Percentiles rank a stretch among this genome's conserved stretches.
Evolutionary conservation across 2,329 filamentous ascomycete genomes (phyloP).

Genomic region (Lachnum nothofagi): DNA sequence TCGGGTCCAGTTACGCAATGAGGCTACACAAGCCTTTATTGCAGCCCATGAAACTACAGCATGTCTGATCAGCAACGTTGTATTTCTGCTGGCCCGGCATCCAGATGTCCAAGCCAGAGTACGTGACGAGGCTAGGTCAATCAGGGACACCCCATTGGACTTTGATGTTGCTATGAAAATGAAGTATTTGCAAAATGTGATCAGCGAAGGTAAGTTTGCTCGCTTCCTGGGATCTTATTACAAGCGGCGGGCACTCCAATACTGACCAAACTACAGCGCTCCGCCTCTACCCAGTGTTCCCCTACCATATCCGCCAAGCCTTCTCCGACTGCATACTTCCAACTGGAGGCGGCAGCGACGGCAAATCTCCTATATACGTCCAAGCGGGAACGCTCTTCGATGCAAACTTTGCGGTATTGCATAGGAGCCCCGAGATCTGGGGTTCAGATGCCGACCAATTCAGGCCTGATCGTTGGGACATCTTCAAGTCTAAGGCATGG

Average conservation of each 20-base stretch:
- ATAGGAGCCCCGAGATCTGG: conserved; percentile 36
- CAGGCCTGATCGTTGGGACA: conserved; percentile 40
- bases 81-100: conserved; percentile 28
- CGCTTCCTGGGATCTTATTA: background rate
- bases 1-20: no score
- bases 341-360: conserved; percentile 29
- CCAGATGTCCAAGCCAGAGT: conserved; percentile 33
- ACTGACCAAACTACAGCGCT: conserved; percentile 23
- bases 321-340: conserved; percentile 25
- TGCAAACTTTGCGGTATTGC: conserved; percentile 31
- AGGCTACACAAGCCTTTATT: conserved; percentile 36
- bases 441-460: conserved; percentile 37
- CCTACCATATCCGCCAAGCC: conserved; percentile 21
- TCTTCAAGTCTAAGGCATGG: conserved; percentile 42
- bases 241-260: no score
- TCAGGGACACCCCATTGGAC: conserved; percentile 37
- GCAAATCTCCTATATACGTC: conserved; percentile 27
- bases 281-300: conserved; percentile 37
- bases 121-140: conserved; percentile 27
- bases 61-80: conserved; percentile 34
- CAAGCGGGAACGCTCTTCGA: conserved; percentile 14
- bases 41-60: conserved; percentile 42
- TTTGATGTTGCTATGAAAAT: conserved; percentile 47
- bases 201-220: conserved; percentile 49
- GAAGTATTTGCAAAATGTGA: conserved; percentile 50